Evolutionary conservation across 208 protist species (phyloP).

Genomic region (Wallacemonas collosoma): DNA sequence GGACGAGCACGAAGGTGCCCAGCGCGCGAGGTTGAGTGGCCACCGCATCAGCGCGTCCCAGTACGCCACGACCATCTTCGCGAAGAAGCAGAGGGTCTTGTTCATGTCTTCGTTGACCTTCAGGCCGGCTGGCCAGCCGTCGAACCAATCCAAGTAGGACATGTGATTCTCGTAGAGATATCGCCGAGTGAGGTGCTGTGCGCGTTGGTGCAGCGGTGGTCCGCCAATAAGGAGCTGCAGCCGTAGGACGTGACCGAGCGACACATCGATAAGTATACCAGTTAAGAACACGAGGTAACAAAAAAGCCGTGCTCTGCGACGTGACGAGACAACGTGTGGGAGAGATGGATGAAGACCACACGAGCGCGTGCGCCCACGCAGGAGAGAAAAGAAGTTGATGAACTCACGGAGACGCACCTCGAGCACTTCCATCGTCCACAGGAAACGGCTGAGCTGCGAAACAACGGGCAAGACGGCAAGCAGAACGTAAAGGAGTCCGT

Average conservation of each 20-base stretch:
- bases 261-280: conserved; percentile 66
- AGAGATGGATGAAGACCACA: conserved; percentile 83
- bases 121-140: conserved; percentile 92
- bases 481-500: conserved; percentile 30
- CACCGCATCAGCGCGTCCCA: conserved; percentile 63
- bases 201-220: conserved; percentile 38
- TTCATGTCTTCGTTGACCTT: conserved; percentile 94
- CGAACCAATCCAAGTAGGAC: conserved; percentile 92
- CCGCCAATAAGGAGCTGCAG: conserved; percentile 50
- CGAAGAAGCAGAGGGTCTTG: conserved; percentile 81
- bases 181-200: conserved; percentile 46
- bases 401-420: conserved; percentile 64
- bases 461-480: conserved; percentile 28
- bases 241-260: conserved; percentile 56
- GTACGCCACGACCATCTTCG: conserved; percentile 63
- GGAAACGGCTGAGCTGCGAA: conserved; percentile 33
- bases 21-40: background rate
- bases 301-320: conserved; percentile 31
- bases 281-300: conserved; percentile 64
- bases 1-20: background rate
- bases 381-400: conserved; percentile 60
- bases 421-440: conserved; percentile 35
- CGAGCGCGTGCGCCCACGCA: conserved; percentile 44
- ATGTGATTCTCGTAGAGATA: conserved; percentile 80
- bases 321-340: conserved; percentile 49